These are phyloP conservation scores for Candida stauntonica DNA, from an alignment of 805 yeast genomes.

Conservation along the genomic window DNA sequence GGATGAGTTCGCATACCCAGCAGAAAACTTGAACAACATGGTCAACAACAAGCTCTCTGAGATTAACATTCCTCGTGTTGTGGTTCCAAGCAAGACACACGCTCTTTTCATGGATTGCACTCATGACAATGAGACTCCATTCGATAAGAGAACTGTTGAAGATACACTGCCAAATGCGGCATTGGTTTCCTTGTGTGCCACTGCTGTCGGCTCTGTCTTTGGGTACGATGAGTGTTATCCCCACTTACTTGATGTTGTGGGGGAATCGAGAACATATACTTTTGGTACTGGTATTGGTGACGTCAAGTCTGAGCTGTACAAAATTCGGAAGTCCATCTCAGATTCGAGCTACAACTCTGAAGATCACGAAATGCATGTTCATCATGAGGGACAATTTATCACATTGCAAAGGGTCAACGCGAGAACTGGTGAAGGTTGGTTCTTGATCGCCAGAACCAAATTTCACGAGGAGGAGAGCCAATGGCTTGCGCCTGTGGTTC, in stretches of 20 bases:
- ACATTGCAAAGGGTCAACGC: constrained; percentile 86
- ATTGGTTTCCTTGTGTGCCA: constrained; percentile 84
- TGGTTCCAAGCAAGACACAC: constrained; percentile 75
- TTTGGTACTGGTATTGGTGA: constrained; percentile 62
- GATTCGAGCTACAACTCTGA: constrained; percentile 38
- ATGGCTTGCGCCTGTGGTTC: constrained; percentile 48
- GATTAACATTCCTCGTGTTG: constrained; percentile 59
- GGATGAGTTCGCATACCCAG: constrained; percentile 68
- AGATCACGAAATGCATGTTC: constrained; percentile 90
- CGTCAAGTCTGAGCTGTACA: constrained; percentile 59
- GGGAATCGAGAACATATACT: constrained; percentile 63
- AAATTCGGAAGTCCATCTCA: constrained; percentile 54
- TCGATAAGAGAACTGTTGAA: constrained; percentile 85
- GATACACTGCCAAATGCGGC: constrained; percentile 96
- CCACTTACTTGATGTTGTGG: constrained; percentile 70
- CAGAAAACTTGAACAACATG: constrained; percentile 28
- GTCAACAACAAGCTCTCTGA: constrained; percentile 43
- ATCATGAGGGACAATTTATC: constrained; percentile 88
- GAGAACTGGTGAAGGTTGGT: constrained; percentile 83
- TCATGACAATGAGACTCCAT: constrained; percentile 90
- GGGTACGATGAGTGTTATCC: constrained; percentile 96
- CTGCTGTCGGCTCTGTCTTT: constrained; percentile 90
- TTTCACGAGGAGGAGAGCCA: constrained; percentile 49
- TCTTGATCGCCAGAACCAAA: constrained; percentile 81
- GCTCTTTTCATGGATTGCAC: constrained; percentile 97